These are phyloP conservation scores for Phoenix dactylifera DNA, from an alignment of 176 grass and related monocot species.

Conservation along the genomic window DNA sequence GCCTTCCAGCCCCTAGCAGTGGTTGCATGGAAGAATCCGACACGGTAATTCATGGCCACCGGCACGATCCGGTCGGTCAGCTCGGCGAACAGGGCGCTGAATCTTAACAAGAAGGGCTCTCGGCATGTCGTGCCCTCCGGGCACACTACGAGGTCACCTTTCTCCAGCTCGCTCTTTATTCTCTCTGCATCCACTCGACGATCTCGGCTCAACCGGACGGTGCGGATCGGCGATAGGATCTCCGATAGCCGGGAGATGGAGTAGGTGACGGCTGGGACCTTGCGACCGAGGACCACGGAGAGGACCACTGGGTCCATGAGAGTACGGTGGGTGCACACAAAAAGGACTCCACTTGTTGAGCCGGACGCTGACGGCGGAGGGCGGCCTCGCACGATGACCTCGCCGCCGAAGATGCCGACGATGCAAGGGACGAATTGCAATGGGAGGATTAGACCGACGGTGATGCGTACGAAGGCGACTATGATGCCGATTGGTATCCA, in stretches of 20 bases:
- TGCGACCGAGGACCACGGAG: conserved; percentile 41
- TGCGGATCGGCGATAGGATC: conserved; percentile 65
- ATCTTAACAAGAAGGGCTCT: conserved; percentile 80
- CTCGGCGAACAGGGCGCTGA: conserved; percentile 93
- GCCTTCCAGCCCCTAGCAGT: conserved; percentile 90
- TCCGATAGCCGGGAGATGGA: conserved; percentile 68
- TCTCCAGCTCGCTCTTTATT: conserved; percentile 43
- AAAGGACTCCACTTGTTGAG: conserved; percentile 41
- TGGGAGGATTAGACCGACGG: conserved; percentile 49
- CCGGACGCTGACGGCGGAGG: conserved; percentile 7
- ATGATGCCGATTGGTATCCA: conserved; percentile 67
- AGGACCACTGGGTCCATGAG: conserved; percentile 73
- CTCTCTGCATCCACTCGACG: conserved; percentile 30
- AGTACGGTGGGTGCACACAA: conserved; percentile 89
- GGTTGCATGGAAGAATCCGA: conserved; percentile 86
- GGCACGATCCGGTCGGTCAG: conserved; percentile 90
- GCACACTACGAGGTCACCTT: conserved; percentile 71
- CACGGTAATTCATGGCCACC: conserved; percentile 74
- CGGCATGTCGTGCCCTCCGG: conserved; percentile 95
- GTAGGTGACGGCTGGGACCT: conserved; percentile 65
- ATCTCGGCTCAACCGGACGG: conserved; percentile 53
- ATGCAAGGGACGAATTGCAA: conserved; percentile 38
- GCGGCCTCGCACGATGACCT: conserved; percentile 40
- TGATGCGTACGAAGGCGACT: conserved; percentile 59
- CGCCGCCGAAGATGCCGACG: conserved; percentile 56